A percentile compares a stretch with the other conserved stretches of the same genome.
These are phyloP conservation scores for Caryopteris hybrid DNA, from an alignment of 305 asterid genomes.

Conservation along the genomic window DNA sequence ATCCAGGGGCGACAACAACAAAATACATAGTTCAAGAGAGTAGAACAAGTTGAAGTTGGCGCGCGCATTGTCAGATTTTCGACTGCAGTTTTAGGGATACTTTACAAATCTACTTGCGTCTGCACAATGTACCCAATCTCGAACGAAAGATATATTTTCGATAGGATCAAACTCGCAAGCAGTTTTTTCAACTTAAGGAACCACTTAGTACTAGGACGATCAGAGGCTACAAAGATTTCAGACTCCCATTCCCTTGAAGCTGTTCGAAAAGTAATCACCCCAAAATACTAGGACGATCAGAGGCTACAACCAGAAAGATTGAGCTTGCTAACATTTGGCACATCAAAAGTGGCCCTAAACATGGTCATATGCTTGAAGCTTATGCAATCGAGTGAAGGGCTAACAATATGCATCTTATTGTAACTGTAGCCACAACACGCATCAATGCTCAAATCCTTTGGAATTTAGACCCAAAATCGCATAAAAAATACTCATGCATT, in stretches of 20 bases:
- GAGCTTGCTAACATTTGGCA: background rate
- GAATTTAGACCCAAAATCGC: background rate
- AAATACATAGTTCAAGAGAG: background rate
- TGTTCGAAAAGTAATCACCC: background rate
- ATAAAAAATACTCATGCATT: background rate
- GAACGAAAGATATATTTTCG: constrained; percentile 7
- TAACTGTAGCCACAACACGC: background rate
- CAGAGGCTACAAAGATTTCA: background rate
- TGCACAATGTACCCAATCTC: too few species aligned
- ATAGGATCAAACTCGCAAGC: background rate
- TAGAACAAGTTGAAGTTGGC: background rate
- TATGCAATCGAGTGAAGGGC: background rate
- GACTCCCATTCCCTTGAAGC: constrained; percentile 8
- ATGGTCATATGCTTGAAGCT: background rate
- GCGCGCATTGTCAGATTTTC: background rate
- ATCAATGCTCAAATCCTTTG: background rate
- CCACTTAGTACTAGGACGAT: background rate
- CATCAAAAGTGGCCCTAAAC: background rate
- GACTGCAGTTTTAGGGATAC: background rate
- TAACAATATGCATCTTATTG: background rate
- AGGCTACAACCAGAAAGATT: background rate
- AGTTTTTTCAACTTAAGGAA: background rate
- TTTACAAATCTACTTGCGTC: too few species aligned
- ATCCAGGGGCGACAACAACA: constrained; percentile 3
- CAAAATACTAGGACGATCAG: too few species aligned